Percentiles rank a stretch among this genome's conserved stretches.
phyloP scores from a whole-genome alignment of 371 early-diverging fungal genomes.

The Mucor velutinosus region DNA sequence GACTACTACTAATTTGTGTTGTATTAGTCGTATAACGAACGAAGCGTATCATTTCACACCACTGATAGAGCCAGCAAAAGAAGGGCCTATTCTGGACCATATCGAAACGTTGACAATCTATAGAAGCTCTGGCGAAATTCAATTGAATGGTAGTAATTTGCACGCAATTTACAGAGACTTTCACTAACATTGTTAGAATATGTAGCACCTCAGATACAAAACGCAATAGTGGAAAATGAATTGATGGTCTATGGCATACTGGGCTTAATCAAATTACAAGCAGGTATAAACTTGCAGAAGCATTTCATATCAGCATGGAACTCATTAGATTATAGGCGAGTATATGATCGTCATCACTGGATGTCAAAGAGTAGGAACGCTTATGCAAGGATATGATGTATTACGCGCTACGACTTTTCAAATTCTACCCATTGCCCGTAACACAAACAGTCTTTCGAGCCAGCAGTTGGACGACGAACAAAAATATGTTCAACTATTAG shows the following conservation, averaged over 20 bases:
- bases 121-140: slow-evolving; percentile 35
- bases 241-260: slow-evolving; percentile 61
- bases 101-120: slow-evolving; percentile 34
- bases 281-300: slow-evolving; percentile 48
- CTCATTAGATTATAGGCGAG: slow-evolving; percentile 29
- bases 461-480: slow-evolving; percentile 68
- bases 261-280: slow-evolving; percentile 74
- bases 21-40: slow-evolving; percentile 33
- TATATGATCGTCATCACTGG: slow-evolving; percentile 83
- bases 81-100: slow-evolving; percentile 6
- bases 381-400: slow-evolving; percentile 63
- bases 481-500: slow-evolving; percentile 68
- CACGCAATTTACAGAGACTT: neutral
- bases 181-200: neutral
- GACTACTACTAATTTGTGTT: neutral
- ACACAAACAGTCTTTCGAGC: slow-evolving; percentile 33
- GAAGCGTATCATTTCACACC: slow-evolving; percentile 43
- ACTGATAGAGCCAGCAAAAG: slow-evolving; percentile 39
- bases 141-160: slow-evolving; percentile 37
- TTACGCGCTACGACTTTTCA: slow-evolving; percentile 72
- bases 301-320: neutral
- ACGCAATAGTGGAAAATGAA: slow-evolving; percentile 24
- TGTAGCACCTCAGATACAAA: slow-evolving; percentile 26
- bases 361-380: slow-evolving; percentile 69
- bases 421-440: slow-evolving; percentile 71